Evolutionary conservation across 768 basidiomycete species (phyloP).

Genomic region (Cubamyces lactineus): DNA sequence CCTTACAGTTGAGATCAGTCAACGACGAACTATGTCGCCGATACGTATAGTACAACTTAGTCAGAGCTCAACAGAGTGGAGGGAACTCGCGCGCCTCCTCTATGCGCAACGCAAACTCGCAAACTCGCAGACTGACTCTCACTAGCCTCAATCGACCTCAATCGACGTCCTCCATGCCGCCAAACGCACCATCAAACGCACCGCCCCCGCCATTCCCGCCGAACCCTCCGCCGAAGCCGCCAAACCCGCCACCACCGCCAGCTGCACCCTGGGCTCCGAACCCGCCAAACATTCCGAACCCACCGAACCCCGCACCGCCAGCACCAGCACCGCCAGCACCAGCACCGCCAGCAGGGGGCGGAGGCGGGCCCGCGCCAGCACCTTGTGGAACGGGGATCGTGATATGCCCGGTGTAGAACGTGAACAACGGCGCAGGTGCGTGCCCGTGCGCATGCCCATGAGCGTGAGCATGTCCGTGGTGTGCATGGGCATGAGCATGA

Average conservation of each 20-base stretch:
- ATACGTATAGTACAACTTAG: too few species aligned
- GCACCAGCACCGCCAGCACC: neutral
- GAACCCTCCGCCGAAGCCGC: neutral
- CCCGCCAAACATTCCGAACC: too few species aligned
- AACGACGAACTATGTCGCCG: too few species aligned
- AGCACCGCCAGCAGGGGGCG: neutral
- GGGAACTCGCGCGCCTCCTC: neutral
- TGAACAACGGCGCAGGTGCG: conserved; percentile 16
- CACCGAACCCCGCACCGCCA: neutral
- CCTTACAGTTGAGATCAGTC: too few species aligned
- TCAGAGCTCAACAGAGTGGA: too few species aligned
- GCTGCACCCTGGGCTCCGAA: neutral
- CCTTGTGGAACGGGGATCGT: neutral
- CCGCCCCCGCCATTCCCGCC: neutral
- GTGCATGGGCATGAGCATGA: neutral
- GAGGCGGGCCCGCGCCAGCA: too few species aligned
- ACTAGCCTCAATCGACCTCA: neutral
- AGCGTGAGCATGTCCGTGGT: neutral
- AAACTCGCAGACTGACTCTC: neutral
- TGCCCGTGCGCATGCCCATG: neutral
- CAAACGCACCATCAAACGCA: conserved; percentile 9
- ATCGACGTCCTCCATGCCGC: conserved; percentile 27
- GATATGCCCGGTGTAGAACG: conserved; percentile 17
- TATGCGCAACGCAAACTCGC: neutral
- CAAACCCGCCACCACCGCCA: neutral